These are phyloP conservation scores for Candolleomyces efflorescens DNA, from an alignment of 768 basidiomycete species.

Conservation along the genomic window DNA sequence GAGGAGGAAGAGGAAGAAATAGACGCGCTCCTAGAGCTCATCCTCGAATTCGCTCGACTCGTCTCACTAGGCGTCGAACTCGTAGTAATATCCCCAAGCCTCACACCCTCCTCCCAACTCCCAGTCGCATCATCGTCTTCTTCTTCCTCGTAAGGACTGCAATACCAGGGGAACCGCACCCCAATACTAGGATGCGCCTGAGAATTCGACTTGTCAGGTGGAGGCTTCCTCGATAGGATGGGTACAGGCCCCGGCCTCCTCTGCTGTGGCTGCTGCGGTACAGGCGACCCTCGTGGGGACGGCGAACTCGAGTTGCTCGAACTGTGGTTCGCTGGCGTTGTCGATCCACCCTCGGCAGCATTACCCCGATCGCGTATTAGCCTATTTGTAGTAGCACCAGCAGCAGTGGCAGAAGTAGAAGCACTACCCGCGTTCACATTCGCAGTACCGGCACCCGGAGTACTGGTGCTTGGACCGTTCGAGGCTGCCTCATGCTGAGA, in stretches of 20 bases:
- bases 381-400: neutral
- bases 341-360: too few relatives aligned
- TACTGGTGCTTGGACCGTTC: neutral
- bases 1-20: neutral
- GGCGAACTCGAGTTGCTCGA: neutral
- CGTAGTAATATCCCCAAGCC: neutral
- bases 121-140: neutral
- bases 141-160: neutral
- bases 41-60: neutral
- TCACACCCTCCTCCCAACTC: neutral
- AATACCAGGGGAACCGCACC: neutral
- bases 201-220: neutral
- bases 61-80: neutral
- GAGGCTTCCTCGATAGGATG: neutral
- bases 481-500: neutral
- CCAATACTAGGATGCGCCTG: slow-evolving; percentile 1
- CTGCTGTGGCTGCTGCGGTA: too few relatives aligned
- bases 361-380: too few relatives aligned
- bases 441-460: neutral
- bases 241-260: neutral
- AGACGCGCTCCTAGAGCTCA: too few relatives aligned
- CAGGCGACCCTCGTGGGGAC: neutral
- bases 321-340: neutral
- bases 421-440: too few relatives aligned
- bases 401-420: neutral